Evolutionary conservation across 2,329 filamentous ascomycete species (phyloP), one percentile per base, ranked within the genome.

Genomic region (Fusarium secorum): DNA sequence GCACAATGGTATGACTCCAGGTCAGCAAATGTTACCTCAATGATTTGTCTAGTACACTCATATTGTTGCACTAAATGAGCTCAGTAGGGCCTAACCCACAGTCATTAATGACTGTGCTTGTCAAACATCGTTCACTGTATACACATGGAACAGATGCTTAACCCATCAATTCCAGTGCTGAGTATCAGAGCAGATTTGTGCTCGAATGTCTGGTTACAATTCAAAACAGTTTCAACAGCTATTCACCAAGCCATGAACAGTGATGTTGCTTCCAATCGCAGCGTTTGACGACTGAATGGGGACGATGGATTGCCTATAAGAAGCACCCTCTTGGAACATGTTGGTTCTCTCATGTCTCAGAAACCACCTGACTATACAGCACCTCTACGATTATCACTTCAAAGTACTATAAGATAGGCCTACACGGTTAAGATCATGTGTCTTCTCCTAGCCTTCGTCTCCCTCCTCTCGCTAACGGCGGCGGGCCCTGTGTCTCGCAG

Each of bases 81-180:
- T 13, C 3, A 13, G 18, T 2, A n/a, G 32, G 18, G 17, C 22
- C 18, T 17, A 4, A 9, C 14, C 1, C 1, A 26, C 17, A 9
- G 3, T 17, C 4, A 17, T 3, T 11, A n/a, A 5, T n/a, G 9
- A 26, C 8, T 9, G 14, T 11, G 6, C 9, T 17, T n/a, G 22
- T 17, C 10, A 13, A 9, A 28, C 1, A 18, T 32, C 10, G 7
- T 32, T n/a, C 5, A 7, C 18, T 28, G 13, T n/a, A 9, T 5
- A 5, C 42, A 14, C 8, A 0, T 5, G 3, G 0, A 2, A 15
- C 4, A 20, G 1, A n/a, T 3, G 9, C 6, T n/a, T 7, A 15
- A 3, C 10, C 24, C 14, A 2, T 2, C 5, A 9, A 1, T 9
- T 7, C 18, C 2, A 17, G 10, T n/a, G 20, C 2, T 17, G 8